Evolutionary conservation across 495 filamentous ascomycete species (phyloP).

Genomic region (Xylaria longipes): DNA sequence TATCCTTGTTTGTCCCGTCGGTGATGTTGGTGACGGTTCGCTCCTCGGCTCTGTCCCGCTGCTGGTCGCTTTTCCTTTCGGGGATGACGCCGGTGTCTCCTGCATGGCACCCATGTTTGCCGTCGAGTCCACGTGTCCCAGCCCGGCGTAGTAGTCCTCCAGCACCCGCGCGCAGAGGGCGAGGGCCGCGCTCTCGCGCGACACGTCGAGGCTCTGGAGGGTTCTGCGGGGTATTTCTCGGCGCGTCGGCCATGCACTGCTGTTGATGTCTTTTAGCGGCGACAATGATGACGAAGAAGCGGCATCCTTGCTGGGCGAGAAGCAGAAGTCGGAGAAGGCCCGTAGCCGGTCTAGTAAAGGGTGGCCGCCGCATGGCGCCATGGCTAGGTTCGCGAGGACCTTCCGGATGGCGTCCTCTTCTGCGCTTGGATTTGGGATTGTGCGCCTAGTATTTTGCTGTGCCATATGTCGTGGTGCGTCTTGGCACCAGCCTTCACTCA

Average conservation of each 20-base stretch:
- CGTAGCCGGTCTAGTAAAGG: conserved; percentile 16
- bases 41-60: background rate
- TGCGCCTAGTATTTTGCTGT: background rate
- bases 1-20: background rate
- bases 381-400: background rate
- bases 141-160: conserved; percentile 1
- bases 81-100: background rate
- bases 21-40: background rate
- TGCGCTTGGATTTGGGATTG: too few relatives aligned
- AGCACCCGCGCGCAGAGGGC: conserved; percentile 17
- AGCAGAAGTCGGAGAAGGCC: conserved; percentile 8
- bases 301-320: background rate
- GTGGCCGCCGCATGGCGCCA: background rate
- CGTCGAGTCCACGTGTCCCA: background rate
- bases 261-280: background rate
- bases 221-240: background rate
- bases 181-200: conserved; percentile 12
- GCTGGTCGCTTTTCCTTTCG: background rate
- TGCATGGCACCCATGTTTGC: background rate
- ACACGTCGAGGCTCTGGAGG: background rate
- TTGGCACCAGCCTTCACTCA: too few relatives aligned
- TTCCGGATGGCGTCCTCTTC: background rate
- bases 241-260: background rate
- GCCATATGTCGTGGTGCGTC: background rate
- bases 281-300: background rate